phyloP scores from a whole-genome alignment of 176 grass and related monocot species.

The Leersia perrieri region DNA sequence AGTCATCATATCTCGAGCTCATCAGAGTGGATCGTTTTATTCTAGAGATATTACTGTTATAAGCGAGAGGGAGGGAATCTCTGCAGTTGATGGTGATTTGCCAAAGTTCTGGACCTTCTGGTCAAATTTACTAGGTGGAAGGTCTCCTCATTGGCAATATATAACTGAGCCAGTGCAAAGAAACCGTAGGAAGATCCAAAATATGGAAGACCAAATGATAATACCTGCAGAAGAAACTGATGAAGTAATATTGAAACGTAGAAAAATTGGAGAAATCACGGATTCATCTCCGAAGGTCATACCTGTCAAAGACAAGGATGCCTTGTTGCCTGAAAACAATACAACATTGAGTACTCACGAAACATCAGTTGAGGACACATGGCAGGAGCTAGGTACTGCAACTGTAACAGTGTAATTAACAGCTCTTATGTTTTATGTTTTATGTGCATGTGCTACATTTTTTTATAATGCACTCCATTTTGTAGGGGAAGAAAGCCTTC shows the following conservation, averaged over 20 bases:
- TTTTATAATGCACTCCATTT: constrained; percentile 26
- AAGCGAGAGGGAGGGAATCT: constrained; percentile 69
- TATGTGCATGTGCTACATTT: constrained; percentile 16
- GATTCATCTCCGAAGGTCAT: constrained; percentile 33
- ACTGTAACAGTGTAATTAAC: constrained; percentile 22
- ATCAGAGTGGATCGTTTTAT: constrained; percentile 60
- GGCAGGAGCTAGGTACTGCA: constrained; percentile 54
- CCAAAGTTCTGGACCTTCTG: constrained; percentile 77
- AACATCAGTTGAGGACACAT: constrained; percentile 41
- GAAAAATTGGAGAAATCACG: constrained; percentile 49
- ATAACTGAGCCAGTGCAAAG: constrained; percentile 69
- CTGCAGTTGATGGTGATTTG: constrained; percentile 66
- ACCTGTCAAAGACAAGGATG: constrained; percentile 38
- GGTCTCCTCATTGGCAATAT: constrained; percentile 64
- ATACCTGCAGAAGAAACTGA: constrained; percentile 47
- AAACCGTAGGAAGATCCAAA: constrained; percentile 70
- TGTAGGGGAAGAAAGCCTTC: constrained; percentile 56
- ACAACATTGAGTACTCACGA: constrained; percentile 28
- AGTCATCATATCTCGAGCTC: constrained; percentile 51
- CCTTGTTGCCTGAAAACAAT: constrained; percentile 26
- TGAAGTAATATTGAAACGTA: constrained; percentile 52
- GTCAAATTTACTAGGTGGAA: constrained; percentile 70
- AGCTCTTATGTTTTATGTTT: constrained; percentile 21
- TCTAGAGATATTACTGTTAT: constrained; percentile 53
- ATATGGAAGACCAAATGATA: constrained; percentile 40